Evolutionary conservation across 116 monocot species (phyloP).

Genomic region (Iris pallida): DNA sequence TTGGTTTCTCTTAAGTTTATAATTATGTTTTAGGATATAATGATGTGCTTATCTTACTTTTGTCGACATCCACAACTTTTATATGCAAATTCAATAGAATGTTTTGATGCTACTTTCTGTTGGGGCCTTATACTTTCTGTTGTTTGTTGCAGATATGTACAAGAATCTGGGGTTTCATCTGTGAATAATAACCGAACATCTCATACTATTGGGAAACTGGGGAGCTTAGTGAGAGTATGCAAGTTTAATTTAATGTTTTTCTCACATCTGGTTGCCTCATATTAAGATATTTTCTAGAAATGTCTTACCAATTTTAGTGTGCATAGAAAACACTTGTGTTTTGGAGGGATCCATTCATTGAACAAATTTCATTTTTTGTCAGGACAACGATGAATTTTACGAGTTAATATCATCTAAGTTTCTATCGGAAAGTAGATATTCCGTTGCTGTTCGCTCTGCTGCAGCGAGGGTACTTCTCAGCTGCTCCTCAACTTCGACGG

Average conservation of each 20-base stretch:
- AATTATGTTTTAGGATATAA: background rate
- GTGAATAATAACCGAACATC: slow-evolving; percentile 55
- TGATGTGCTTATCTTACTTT: too few relatives aligned
- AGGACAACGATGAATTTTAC: slow-evolving; percentile 96
- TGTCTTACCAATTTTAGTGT: background rate
- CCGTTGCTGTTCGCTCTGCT: slow-evolving; percentile 61
- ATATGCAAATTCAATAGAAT: background rate
- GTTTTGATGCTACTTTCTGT: slow-evolving; percentile 1
- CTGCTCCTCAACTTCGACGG: slow-evolving; percentile 80
- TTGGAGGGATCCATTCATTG: background rate
- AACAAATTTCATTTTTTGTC: slow-evolving; percentile 9
- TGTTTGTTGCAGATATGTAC: slow-evolving; percentile 41
- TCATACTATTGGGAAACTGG: slow-evolving; percentile 71
- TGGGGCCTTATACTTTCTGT: background rate
- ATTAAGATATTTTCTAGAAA: background rate
- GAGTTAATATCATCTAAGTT: slow-evolving; percentile 76
- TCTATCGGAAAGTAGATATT: slow-evolving; percentile 68
- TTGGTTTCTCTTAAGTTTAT: background rate
- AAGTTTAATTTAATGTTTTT: background rate
- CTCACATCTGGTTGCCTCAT: background rate
- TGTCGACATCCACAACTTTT: background rate
- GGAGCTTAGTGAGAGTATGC: slow-evolving; percentile 68
- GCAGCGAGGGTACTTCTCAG: slow-evolving; percentile 72
- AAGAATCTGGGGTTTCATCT: slow-evolving; percentile 61
- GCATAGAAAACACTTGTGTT: background rate